Conservation (phyloP, 495 filamentous ascomycete species). For the Neurospora terricola region DNA sequence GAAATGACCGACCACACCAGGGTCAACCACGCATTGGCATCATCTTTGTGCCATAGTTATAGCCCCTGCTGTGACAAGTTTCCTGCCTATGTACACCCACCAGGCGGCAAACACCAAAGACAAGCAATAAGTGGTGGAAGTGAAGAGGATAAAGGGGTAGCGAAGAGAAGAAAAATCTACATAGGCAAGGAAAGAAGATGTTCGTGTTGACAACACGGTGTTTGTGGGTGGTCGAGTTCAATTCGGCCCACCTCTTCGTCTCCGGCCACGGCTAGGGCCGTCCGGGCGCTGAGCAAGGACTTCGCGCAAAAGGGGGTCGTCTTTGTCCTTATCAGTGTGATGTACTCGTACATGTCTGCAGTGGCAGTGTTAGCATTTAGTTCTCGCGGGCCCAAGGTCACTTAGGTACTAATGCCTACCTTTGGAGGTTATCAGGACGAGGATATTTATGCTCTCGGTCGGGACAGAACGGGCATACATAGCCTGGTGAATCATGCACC, state of each 20-base stretch:
- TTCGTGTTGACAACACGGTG: background rate
- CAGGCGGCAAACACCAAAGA: background rate
- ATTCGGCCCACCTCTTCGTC: slow-evolving; percentile 45
- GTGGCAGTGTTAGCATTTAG: background rate
- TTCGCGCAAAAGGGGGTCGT: slow-evolving; percentile 67
- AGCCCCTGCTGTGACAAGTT: background rate
- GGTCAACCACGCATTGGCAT: background rate
- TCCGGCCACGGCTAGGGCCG: slow-evolving; percentile 72
- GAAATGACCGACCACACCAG: background rate
- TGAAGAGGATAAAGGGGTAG: slow-evolving; percentile 5
- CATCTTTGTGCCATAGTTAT: background rate
- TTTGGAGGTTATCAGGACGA: slow-evolving; percentile 91
- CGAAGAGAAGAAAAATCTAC: background rate
- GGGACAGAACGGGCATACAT: slow-evolving; percentile 93
- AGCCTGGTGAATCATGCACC: slow-evolving; percentile 90
- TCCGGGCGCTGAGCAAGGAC: slow-evolving; percentile 77
- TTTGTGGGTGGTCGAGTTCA: background rate
- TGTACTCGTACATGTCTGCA: slow-evolving; percentile 79
- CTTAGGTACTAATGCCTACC: slow-evolving; percentile 41
- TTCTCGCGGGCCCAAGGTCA: background rate
- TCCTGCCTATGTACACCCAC: background rate
- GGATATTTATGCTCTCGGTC: slow-evolving; percentile 96
- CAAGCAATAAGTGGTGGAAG: background rate
- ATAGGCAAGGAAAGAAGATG: background rate
- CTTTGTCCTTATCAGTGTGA: slow-evolving; percentile 76